phyloP scores from a whole-genome alignment of 2,329 filamentous ascomycete species.

The Colletotrichum scovillei region DNA sequence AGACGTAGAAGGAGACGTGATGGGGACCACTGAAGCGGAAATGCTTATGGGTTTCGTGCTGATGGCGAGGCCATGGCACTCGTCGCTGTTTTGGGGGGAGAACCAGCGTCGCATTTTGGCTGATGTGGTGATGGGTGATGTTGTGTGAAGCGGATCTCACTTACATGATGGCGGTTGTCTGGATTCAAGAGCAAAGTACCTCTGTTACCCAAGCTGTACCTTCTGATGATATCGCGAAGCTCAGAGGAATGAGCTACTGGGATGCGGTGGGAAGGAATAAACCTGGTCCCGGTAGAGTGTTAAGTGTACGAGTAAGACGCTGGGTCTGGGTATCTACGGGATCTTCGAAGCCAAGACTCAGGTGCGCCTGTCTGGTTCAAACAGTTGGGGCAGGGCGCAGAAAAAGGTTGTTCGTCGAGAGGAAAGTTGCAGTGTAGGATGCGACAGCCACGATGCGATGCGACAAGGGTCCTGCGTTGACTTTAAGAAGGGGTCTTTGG shows the following conservation, averaged over 20 bases:
- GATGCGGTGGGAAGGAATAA: constrained; percentile 1
- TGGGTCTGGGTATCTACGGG: not conserved
- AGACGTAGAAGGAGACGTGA: not conserved
- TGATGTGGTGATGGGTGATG: not conserved
- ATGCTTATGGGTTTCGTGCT: not conserved
- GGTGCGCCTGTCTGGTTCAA: not conserved
- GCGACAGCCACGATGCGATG: constrained; percentile 23
- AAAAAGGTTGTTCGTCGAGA: not conserved
- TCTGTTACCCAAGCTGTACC: not conserved
- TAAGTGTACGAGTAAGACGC: not conserved
- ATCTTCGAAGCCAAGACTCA: constrained; percentile 3
- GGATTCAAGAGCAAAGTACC: not conserved
- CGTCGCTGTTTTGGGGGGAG: constrained; percentile 22
- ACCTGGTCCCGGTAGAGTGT: not conserved
- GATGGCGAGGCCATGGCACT: not conserved
- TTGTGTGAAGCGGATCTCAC: constrained; percentile 5
- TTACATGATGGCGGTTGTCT: constrained; percentile 22
- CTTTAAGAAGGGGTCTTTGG: constrained; percentile 19
- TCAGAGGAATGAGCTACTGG: not conserved
- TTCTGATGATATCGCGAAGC: not conserved
- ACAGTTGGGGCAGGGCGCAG: not conserved
- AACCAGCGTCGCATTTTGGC: constrained; percentile 25
- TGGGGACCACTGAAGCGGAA: not conserved
- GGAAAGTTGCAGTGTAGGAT: constrained; percentile 9
- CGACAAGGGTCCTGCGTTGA: constrained; percentile 23